A percentile compares a stretch with the other conserved stretches of the same genome.
Evolutionary conservation across 208 protist genomes (phyloP).

Genomic region (Crithidia fasciculata): DNA sequence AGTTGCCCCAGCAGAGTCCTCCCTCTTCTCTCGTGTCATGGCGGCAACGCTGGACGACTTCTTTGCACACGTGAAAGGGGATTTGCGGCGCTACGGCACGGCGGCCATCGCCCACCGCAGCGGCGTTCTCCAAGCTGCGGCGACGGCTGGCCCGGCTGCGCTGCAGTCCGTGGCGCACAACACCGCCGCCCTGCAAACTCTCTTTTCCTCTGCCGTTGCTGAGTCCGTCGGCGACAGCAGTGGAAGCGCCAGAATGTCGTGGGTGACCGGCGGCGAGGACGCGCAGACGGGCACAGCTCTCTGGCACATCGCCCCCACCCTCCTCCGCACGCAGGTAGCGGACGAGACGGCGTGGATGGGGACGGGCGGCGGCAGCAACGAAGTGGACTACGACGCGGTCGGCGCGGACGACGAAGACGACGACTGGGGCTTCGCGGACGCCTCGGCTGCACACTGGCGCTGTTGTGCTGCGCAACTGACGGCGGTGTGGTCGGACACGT

Average conservation of each 20-base stretch:
- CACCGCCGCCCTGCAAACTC: slow-evolving; percentile 12
- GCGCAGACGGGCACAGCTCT: slow-evolving; percentile 9
- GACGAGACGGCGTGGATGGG: slow-evolving; percentile 25
- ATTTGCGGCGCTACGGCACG: slow-evolving; percentile 15
- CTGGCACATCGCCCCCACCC: slow-evolving; percentile 23
- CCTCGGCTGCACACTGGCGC: neutral
- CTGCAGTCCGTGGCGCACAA: slow-evolving; percentile 23
- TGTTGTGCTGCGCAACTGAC: neutral
- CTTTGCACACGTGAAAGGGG: slow-evolving; percentile 10
- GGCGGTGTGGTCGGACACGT: neutral
- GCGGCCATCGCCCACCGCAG: slow-evolving; percentile 16
- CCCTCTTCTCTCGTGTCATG: slow-evolving; percentile 20
- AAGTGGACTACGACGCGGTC: neutral
- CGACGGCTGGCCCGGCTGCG: neutral
- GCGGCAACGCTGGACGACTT: slow-evolving; percentile 16
- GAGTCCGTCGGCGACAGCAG: neutral
- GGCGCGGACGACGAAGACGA: neutral
- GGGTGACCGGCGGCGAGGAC: too few relatives aligned
- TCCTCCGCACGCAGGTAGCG: slow-evolving; percentile 29
- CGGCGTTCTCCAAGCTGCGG: slow-evolving; percentile 10
- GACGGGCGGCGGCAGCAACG: slow-evolving; percentile 17
- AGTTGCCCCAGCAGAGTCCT: neutral
- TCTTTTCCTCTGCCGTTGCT: neutral
- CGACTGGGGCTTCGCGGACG: neutral
- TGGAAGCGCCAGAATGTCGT: neutral